phyloP scores from a whole-genome alignment of 176 grass and related monocot species.

The Zizania latifolia region DNA sequence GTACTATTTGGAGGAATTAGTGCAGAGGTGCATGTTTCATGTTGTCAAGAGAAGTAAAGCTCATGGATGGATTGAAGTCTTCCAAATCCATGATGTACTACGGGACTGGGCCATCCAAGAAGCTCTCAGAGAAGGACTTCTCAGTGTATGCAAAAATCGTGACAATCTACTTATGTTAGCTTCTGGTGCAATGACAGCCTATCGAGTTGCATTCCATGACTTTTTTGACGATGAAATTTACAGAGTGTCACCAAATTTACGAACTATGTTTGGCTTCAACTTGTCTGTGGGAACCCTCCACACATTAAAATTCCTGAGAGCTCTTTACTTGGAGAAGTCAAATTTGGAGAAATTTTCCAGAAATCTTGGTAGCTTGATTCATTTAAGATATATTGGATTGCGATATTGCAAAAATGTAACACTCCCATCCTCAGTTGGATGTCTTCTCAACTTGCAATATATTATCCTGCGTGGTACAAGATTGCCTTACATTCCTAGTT shows the following conservation, averaged over 20 bases:
- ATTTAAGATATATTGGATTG: background rate
- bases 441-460: conserved; percentile 13
- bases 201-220: too few species aligned
- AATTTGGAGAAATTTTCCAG: background rate
- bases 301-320: too few species aligned
- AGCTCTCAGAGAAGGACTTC: conserved; percentile 12
- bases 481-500: too few species aligned
- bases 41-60: background rate
- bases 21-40: conserved; percentile 37
- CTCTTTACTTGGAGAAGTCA: background rate
- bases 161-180: too few species aligned
- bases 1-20: conserved; percentile 1
- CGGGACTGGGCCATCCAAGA: conserved; percentile 34
- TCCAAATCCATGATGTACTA: conserved; percentile 35
- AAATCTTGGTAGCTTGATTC: background rate
- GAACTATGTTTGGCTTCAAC: too few species aligned
- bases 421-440: conserved; percentile 13
- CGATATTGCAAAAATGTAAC: background rate
- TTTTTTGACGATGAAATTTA: background rate
- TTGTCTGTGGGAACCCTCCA: too few species aligned
- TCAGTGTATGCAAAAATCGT: too few species aligned
- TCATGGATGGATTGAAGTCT: background rate
- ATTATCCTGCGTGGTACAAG: background rate
- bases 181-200: too few species aligned
- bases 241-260: too few species aligned